Base-by-base conservation (phyloP, 768 basidiomycete species). In the Lactarius sanguifluus region DNA sequence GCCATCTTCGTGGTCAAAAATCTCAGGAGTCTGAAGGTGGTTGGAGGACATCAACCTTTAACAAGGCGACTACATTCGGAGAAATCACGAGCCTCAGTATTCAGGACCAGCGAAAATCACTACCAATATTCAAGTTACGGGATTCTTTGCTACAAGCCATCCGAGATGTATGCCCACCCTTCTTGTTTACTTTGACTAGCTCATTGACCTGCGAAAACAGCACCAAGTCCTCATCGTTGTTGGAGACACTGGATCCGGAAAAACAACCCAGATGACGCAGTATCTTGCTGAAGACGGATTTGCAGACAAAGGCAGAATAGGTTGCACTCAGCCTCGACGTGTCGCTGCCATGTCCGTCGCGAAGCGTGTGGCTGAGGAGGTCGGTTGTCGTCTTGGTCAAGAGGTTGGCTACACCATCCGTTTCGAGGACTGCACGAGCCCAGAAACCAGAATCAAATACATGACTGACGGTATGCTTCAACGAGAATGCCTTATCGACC, bases 401-500 rank as follows among this genome's bases (percentile, higher is more conserved):
- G 97, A 98, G 76, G 96, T 99, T 68, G 97, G 97, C 8, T 99
- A 99, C 76, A 92, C 92, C 7, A 98, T 99, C 72, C 96, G 97
- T 80, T 99, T 99, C 76, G 97, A 99, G 79, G 97, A 99, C 77
- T 95, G 96, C 77, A 98, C 97, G 7, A 91, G 94, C 74, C 96
- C 97, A 4, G 97, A 99, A 78, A 98, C 97, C 3, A 88, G 91
- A 74, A 99, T 99, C 84, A 99, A 98, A 78, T 99, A 97, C 84
- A 98, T 99, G 97, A 99, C 97, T 73, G 97, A 98, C 74, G 97
- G 97, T 80, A 98, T 99, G 94, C 83, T 99, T 30, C 93, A 98
- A 73, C 86, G 97, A 78, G 97, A 99, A 81, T 94, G 91, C 70
- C 81, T 99, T 61, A 92, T 98, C 74, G 97, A 99, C 73, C 96